Evolutionary conservation across 2,329 filamentous ascomycete species (phyloP).

Genomic region (Corynespora cassiicola): DNA sequence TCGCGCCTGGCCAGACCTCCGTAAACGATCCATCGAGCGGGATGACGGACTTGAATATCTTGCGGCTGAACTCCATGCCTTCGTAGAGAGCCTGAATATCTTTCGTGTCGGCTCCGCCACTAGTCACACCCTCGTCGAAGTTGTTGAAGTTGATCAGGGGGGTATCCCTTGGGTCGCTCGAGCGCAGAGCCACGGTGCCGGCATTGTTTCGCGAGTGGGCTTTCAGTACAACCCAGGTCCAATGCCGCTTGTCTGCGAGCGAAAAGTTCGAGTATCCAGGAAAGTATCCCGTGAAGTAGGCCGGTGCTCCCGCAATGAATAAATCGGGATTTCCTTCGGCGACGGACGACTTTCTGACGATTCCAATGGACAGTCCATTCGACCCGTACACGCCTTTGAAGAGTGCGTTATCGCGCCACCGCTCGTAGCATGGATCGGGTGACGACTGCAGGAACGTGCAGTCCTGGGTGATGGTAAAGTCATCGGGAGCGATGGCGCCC

Average conservation of each 20-base stretch:
- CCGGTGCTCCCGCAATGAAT: constrained; percentile 59
- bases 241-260: constrained; percentile 49
- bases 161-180: constrained; percentile 64
- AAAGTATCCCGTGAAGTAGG: constrained; percentile 58
- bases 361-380: constrained; percentile 57
- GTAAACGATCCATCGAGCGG: constrained; percentile 53
- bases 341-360: constrained; percentile 45
- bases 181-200: constrained; percentile 65
- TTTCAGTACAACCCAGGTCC: constrained; percentile 60
- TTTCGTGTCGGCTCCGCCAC: constrained; percentile 63
- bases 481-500: constrained; percentile 47
- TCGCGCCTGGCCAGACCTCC: constrained; percentile 57
- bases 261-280: constrained; percentile 56
- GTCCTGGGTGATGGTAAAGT: constrained; percentile 35
- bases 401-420: constrained; percentile 42
- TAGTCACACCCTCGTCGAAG: constrained; percentile 57
- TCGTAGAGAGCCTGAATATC: constrained; percentile 62
- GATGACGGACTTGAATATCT: constrained; percentile 45
- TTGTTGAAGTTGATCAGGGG: constrained; percentile 57
- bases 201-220: constrained; percentile 64
- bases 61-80: constrained; percentile 60
- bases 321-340: constrained; percentile 54
- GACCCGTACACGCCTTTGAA: constrained; percentile 52
- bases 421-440: constrained; percentile 50
- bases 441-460: constrained; percentile 37